Evolutionary conservation across 1,284 basidiomycete genomes (phyloP), one percentile per base, ranked within the genome.

Genomic region (Veloporphyrellus conicus): DNA sequence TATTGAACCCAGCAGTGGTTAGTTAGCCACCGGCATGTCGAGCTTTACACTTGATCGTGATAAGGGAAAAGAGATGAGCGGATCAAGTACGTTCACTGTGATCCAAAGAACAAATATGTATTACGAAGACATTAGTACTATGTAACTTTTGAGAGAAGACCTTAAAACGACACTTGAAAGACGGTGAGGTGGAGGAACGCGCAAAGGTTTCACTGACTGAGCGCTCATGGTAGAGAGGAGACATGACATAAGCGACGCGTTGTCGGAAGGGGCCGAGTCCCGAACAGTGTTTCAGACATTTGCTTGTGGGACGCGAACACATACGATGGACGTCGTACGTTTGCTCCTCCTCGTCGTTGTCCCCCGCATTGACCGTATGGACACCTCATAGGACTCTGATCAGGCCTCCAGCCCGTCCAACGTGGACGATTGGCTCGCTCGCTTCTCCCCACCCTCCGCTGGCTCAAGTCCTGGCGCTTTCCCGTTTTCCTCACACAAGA

Each of bases 291-390:
- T n/a, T 52, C 22, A 27, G 34, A 20, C 27, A 14, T 19, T 34
- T 11, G 14, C 33, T 19, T 8, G 38, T 42, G 6, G 6, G 34
- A 41, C 45, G 33, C 42, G 32, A 34, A 18, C 48, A 29, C 10
- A 4, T 25, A 25, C 23, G 47, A 69, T 69, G 68, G 67, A 69
- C 50, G 44, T 68, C 44, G 68, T 71, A 53, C 49, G 68, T 64
- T 12, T 31, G 11, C 14, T 18, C 27, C 44, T 34, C 28, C 12
- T 44, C 40, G 12, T 44, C 46, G 7, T 31, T 25, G 28, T 33
- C 40, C 41, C 6, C 35, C 4, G 27, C 45, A 16, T 43, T 50
- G 43, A 63, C 22, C 14, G 2, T 12, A 8, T 45, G 5, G 23
- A 18, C 35, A 11, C 4, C 9, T 33, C n/a, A 19, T 32, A 64